phyloP scores from a whole-genome alignment of 2,329 filamentous ascomycete genomes.

The Cladobotryum protrusum region DNA sequence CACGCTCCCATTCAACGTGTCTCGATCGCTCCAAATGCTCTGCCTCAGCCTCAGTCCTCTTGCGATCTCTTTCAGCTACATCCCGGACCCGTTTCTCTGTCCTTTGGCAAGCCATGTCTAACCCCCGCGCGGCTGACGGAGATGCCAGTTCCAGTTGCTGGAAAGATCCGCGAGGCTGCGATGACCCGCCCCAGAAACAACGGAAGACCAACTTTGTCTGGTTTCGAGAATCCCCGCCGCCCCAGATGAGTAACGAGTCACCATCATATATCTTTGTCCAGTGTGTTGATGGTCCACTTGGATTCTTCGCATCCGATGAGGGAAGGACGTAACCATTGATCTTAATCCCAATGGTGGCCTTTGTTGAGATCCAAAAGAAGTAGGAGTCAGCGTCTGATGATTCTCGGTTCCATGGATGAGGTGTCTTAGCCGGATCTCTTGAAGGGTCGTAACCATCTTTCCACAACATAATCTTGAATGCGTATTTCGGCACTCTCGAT shows the following conservation, averaged over 20 bases:
- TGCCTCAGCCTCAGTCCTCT: conserved; percentile 36
- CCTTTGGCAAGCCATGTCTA: conserved; percentile 43
- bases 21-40: conserved; percentile 38
- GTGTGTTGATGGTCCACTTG: conserved; percentile 47
- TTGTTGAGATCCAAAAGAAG: conserved; percentile 71
- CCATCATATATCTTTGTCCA: conserved; percentile 70
- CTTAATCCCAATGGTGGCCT: conserved; percentile 66
- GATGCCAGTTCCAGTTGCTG: conserved; percentile 30
- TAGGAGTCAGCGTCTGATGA: conserved; percentile 46
- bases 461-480: conserved; percentile 72
- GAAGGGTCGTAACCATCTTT: conserved; percentile 58
- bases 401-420: conserved; percentile 38
- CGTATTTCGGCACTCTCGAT: conserved; percentile 71
- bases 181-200: conserved; percentile 52
- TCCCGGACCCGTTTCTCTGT: conserved; percentile 41
- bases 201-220: conserved; percentile 45
- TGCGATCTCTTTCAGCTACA: conserved; percentile 33
- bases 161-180: conserved; percentile 30
- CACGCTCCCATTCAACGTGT: conserved; percentile 40
- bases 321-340: conserved; percentile 67
- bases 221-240: conserved; percentile 34
- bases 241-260: conserved; percentile 70
- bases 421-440: conserved; percentile 47
- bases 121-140: conserved; percentile 33
- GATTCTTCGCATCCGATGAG: conserved; percentile 49